Evolutionary conservation across 2,329 filamentous ascomycete genomes (phyloP), one percentile per base, ranked within the genome.

Genomic region (Sarocladium oryzae): DNA sequence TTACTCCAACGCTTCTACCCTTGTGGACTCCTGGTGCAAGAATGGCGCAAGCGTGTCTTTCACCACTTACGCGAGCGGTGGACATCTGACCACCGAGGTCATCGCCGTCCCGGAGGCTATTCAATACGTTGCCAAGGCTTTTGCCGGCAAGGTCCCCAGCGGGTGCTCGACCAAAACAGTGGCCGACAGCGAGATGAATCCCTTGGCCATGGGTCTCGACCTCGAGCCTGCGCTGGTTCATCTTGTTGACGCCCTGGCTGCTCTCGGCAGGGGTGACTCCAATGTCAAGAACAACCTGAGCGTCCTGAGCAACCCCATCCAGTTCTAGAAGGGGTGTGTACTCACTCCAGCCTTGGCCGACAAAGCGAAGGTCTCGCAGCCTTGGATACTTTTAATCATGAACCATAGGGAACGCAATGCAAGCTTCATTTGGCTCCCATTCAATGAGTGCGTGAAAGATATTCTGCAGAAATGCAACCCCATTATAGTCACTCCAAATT

Each of bases 1-100:
- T 10, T 54, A 52, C 26, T 23, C 3, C 6, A 37, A 32, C 7
- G 50, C 36, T 3, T 21, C 7, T 18, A 49, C 35, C 10, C 16
- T 37, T 13, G 26, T 18, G 8, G 23, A 49, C 30, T 13, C 23
- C 2, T 54, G 52, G 52, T 52, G 52, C 16, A 49, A n/a, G 10
- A 11, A 35, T 9, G 50, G 52, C 13, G 52, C 50, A 11, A 43
- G 32, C 1, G 28, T 54, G 11, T 28, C 38, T 15, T 54, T 51
- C 37, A 38, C 40, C 11, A 50, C 48, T 13, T 54, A 38, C 23
- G 40, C 24, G 2, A 37, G 45, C 1, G 53, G 53, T 16, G 51
- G 51, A 3, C 53, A 54, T 38, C 20, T 9, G n/a, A 52, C 45
- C 1, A 52, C 48, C 21, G 53, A 52, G 46, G 38, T 51, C 2